These are phyloP conservation scores for Talaromyces proteolyticus DNA, from an alignment of 495 filamentous ascomycete species.

Conservation along the genomic window DNA sequence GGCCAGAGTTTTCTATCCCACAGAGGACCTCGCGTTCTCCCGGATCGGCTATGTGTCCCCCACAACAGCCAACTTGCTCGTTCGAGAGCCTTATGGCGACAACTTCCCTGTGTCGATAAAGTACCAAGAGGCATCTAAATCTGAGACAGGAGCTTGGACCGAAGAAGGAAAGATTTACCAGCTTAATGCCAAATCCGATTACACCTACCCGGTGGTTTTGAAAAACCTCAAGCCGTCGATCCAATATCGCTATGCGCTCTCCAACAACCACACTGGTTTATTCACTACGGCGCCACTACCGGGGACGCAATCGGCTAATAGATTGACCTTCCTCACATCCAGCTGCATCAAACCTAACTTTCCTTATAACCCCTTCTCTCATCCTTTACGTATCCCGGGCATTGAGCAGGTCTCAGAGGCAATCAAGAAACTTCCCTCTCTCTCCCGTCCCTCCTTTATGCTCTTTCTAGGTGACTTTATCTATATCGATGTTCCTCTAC, in stretches of 20 bases:
- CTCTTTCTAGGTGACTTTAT: conserved; percentile 99
- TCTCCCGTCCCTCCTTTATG: conserved; percentile 73
- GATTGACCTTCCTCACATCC: conserved; percentile 83
- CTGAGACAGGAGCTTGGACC: conserved; percentile 47
- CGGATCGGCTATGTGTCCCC: conserved; percentile 82
- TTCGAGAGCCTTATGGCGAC: conserved; percentile 73
- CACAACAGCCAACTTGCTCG: conserved; percentile 69
- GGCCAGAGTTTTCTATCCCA: conserved; percentile 59
- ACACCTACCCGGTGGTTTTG: conserved; percentile 59
- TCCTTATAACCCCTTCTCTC: conserved; percentile 76
- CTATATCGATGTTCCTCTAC: conserved; percentile 85
- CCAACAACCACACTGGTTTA: conserved; percentile 73
- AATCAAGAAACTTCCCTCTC: conserved; percentile 54
- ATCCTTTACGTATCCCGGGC: conserved; percentile 76
- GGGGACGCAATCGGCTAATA: conserved; percentile 53
- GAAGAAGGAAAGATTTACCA: conserved; percentile 55
- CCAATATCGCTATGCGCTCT: conserved; percentile 73
- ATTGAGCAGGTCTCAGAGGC: conserved; percentile 55
- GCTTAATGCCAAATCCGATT: conserved; percentile 75
- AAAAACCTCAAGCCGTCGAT: conserved; percentile 51
- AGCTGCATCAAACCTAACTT: conserved; percentile 89
- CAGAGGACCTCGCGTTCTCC: conserved; percentile 72
- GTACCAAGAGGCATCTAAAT: conserved; percentile 38
- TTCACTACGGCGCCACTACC: conserved; percentile 66
- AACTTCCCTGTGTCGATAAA: conserved; percentile 69